Percentiles rank a stretch among this genome's conserved stretches.
Evolutionary conservation across 192 early-diverging fungal genomes (phyloP).

Genomic region (Ambispora gerdemannii): DNA sequence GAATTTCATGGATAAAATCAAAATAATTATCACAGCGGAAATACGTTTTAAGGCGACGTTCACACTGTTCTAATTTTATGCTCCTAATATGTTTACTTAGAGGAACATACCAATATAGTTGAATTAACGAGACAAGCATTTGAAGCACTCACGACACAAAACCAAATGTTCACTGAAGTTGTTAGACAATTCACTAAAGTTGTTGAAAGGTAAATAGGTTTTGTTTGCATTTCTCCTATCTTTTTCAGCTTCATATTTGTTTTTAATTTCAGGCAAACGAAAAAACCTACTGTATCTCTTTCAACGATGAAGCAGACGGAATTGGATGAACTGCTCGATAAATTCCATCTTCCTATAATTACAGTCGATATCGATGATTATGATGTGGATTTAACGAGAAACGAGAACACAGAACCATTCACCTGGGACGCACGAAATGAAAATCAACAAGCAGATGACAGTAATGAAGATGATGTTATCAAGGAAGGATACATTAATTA

Average conservation of each 20-base stretch:
- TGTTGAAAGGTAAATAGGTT: no score
- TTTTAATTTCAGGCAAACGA: not conserved
- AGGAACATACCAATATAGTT: no score
- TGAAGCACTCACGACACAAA: not conserved
- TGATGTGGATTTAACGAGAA: no score
- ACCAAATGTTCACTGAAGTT: no score
- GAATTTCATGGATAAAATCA: not conserved
- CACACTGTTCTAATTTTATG: not conserved
- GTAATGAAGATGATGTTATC: not conserved
- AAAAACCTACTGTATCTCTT: not conserved
- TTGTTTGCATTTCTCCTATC: no score
- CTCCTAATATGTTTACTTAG: no score
- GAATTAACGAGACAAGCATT: not conserved
- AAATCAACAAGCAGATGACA: conserved; percentile 3
- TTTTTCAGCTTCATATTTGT: not conserved
- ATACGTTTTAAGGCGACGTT: no score
- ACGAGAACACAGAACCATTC: no score
- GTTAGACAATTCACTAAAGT: no score
- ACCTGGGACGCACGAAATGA: not conserved
- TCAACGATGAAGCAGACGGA: not conserved
- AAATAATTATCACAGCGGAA: no score
- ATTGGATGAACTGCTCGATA: not conserved
- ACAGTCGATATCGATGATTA: no score
- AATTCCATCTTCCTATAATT: not conserved
- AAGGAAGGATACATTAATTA: not conserved